Conservation (phyloP, 768 basidiomycete genomes). For the Trametes gibbosa region DNA sequence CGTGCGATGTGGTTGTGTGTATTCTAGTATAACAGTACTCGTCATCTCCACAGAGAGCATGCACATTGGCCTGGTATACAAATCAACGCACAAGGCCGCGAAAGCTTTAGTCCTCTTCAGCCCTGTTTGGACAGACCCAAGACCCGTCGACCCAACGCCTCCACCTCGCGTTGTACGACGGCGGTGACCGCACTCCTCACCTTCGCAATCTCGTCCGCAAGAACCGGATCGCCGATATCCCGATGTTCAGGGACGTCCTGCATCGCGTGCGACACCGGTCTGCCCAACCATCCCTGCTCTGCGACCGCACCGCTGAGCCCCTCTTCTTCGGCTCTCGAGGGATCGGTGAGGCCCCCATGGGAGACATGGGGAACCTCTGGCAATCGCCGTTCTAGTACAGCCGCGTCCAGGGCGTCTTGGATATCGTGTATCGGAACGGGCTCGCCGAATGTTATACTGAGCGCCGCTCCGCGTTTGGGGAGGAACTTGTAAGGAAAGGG, state of each 20-base stretch:
- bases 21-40: too few relatives aligned
- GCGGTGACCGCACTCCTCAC: conserved; percentile 32
- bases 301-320: background rate
- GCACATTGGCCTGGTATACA: too few relatives aligned
- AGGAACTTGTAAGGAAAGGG: conserved; percentile 69
- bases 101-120: too few relatives aligned
- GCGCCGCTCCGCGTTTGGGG: conserved; percentile 56
- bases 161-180: conserved; percentile 30
- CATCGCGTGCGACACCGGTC: conserved; percentile 1
- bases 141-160: conserved; percentile 23
- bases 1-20: too few relatives aligned
- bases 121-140: background rate
- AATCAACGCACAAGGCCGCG: too few relatives aligned
- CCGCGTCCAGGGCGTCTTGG: conserved; percentile 18
- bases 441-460: conserved; percentile 79
- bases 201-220: conserved; percentile 14
- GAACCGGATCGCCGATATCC: background rate
- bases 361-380: conserved; percentile 3
- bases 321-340: conserved; percentile 12
- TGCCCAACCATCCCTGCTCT: conserved; percentile 13
- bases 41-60: too few relatives aligned
- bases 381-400: background rate
- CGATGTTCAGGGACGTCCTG: background rate
- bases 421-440: conserved; percentile 54
- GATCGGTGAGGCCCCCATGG: background rate